Conservation (phyloP, 106 monocot genomes). For the Apostasia ramifera region DNA sequence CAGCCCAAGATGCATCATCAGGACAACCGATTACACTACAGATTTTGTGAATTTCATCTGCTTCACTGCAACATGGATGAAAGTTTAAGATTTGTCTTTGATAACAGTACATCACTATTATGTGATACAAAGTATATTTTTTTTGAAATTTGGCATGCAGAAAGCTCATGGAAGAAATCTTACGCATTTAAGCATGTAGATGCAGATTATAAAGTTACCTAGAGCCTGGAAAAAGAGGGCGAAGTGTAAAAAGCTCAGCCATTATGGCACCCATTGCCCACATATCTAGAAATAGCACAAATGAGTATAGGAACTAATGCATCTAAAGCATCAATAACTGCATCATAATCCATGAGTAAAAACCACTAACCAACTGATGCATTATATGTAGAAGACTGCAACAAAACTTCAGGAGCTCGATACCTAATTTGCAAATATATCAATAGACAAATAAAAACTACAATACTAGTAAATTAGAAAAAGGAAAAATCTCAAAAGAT, state of each 20-base stretch:
- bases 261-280: conserved; percentile 99
- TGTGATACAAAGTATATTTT: no score
- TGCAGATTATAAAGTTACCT: conserved; percentile 31
- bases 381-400: conserved; percentile 44
- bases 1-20: conserved; percentile 46
- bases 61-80: conserved; percentile 30
- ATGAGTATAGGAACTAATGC: background rate
- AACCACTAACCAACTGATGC: conserved; percentile 74
- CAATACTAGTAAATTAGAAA: background rate
- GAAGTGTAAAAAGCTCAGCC: conserved; percentile 88
- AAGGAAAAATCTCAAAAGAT: background rate
- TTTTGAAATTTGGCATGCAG: no score
- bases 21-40: conserved; percentile 68
- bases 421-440: conserved; percentile 24
- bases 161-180: no score
- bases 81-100: no score
- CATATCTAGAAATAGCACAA: conserved; percentile 51
- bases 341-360: background rate
- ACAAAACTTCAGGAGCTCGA: conserved; percentile 44
- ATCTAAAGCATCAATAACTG: background rate
- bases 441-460: background rate
- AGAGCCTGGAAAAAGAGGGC: conserved; percentile 93
- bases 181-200: no score
- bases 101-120: no score
- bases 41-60: conserved; percentile 67